These are phyloP conservation scores for Conoideocrella luteorostrata DNA, from an alignment of 2,329 filamentous ascomycete species.

Conservation along the genomic window DNA sequence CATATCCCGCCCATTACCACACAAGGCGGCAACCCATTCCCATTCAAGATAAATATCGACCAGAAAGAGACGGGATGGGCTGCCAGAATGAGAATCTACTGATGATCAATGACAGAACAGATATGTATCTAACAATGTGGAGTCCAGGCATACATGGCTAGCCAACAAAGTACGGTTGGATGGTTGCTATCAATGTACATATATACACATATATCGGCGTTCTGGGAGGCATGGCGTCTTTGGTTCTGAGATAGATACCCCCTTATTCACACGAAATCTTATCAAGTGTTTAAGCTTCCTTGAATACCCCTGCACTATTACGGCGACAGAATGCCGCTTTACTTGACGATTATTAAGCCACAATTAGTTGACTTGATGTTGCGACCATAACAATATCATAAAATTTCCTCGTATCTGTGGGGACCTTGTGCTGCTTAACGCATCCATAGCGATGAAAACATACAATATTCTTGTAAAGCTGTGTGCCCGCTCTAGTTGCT, in stretches of 20 bases:
- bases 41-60: slow-evolving; percentile 86
- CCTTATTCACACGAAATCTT: slow-evolving; percentile 1
- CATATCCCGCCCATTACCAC: slow-evolving; percentile 97
- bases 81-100: slow-evolving; percentile 71
- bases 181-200: background rate
- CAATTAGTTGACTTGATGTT: too few relatives aligned
- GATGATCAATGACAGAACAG: too few relatives aligned
- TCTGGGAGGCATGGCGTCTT: background rate
- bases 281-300: too few relatives aligned
- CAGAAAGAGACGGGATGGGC: slow-evolving; percentile 73
- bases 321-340: too few relatives aligned
- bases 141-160: too few relatives aligned
- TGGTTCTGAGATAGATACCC: slow-evolving; percentile 5
- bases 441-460: slow-evolving; percentile 5
- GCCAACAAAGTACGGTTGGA: too few relatives aligned
- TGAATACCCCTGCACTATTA: too few relatives aligned
- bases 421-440: background rate
- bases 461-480: slow-evolving; percentile 6
- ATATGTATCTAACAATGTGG: too few relatives aligned
- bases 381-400: background rate
- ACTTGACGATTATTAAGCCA: too few relatives aligned
- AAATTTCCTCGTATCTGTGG: background rate
- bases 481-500: slow-evolving; percentile 2
- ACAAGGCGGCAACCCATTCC: slow-evolving; percentile 88
- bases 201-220: background rate